Conservation (phyloP, 1,284 basidiomycete genomes). For the Marasmius fiardii region DNA sequence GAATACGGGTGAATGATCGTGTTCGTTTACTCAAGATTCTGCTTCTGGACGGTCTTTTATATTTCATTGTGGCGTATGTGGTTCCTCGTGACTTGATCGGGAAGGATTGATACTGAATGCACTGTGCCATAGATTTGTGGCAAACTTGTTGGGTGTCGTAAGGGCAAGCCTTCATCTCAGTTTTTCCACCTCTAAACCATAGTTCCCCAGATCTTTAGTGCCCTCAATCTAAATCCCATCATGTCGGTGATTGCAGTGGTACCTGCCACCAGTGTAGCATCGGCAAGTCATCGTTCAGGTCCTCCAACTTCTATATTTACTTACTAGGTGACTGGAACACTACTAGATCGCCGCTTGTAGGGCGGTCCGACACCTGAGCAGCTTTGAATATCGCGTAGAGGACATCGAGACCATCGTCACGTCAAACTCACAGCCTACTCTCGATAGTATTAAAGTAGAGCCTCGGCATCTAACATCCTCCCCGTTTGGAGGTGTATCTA, state of each 20-base stretch:
- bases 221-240: slow-evolving; percentile 3
- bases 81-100: not conserved
- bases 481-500: too few species aligned
- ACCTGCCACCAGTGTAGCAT: not conserved
- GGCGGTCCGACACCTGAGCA: not conserved
- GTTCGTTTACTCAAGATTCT: not conserved
- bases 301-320: not conserved
- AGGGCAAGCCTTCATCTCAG: not conserved
- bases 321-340: not conserved
- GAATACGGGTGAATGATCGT: slow-evolving; percentile 4
- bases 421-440: too few species aligned
- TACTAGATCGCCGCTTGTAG: not conserved
- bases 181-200: not conserved
- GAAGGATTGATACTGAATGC: not conserved
- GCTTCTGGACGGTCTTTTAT: not conserved
- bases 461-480: too few species aligned
- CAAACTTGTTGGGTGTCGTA: not conserved
- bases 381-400: not conserved
- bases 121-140: not conserved
- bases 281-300: not conserved
- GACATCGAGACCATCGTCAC: too few species aligned
- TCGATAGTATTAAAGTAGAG: too few species aligned
- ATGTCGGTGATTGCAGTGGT: slow-evolving; percentile 1
- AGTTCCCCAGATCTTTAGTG: not conserved
- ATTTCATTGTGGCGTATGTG: not conserved